These are phyloP conservation scores for Helianthus tuberosus DNA, from an alignment of 129 eudicot species.

Conservation along the genomic window DNA sequence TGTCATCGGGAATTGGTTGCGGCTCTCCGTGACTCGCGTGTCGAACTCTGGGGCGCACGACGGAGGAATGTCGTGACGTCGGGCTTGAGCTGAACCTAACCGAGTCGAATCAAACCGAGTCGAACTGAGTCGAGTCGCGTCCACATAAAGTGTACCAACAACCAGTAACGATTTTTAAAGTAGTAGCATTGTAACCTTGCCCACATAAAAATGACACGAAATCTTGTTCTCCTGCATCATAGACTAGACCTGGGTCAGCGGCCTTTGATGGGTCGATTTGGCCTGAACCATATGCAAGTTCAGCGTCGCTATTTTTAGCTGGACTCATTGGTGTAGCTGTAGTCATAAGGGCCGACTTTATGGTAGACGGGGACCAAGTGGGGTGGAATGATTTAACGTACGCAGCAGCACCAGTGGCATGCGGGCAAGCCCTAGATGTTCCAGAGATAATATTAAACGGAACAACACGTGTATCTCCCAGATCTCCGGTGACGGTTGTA, in stretches of 20 bases:
- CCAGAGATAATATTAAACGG: conserved; percentile 57
- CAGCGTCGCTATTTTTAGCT: conserved; percentile 31
- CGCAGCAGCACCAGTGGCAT: conserved; percentile 58
- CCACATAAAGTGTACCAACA: too few species aligned
- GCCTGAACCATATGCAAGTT: conserved; percentile 57
- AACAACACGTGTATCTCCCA: conserved; percentile 47
- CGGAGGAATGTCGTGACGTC: too few species aligned
- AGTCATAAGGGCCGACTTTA: conserved; percentile 71
- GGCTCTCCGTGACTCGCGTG: too few species aligned
- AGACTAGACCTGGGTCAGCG: conserved; percentile 45
- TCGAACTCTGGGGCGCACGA: too few species aligned
- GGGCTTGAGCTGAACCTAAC: too few species aligned
- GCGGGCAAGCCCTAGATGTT: conserved; percentile 75
- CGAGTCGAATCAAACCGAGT: too few species aligned
- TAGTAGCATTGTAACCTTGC: conserved; percentile 41
- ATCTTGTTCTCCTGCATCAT: conserved; percentile 42
- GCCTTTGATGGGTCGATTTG: conserved; percentile 46
- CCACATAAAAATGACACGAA: conserved; percentile 51
- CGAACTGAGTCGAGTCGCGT: too few species aligned
- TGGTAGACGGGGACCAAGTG: conserved; percentile 62
- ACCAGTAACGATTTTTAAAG: conserved; percentile 25
- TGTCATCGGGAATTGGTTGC: too few species aligned
- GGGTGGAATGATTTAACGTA: conserved; percentile 64
- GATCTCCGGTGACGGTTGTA: conserved; percentile 38
- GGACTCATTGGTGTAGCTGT: conserved; percentile 47